Percentiles rank a stretch among this genome's conserved stretches.
Conservation (phyloP, 768 basidiomycete genomes). For the Leccinum longicurvipes region DNA sequence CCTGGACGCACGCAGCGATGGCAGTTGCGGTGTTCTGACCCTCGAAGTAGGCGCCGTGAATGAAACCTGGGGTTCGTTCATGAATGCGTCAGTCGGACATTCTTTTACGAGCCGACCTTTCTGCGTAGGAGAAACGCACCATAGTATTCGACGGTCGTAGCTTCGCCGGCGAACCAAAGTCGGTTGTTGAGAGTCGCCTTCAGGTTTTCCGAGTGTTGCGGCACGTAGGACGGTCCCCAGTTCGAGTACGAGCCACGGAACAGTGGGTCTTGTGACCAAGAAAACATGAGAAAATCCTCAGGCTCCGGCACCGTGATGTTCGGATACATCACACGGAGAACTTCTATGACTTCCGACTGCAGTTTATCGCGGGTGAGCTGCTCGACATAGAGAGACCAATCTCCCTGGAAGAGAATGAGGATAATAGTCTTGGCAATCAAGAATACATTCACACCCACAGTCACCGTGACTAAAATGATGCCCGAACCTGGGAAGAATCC, state of each 20-base stretch:
- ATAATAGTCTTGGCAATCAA: neutral
- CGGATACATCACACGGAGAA: conserved; percentile 61
- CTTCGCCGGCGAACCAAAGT: conserved; percentile 66
- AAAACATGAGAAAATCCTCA: conserved; percentile 49
- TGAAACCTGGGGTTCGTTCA: conserved; percentile 49
- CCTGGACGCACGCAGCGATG: conserved; percentile 42
- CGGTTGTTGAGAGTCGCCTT: conserved; percentile 47
- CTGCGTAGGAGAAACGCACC: conserved; percentile 38
- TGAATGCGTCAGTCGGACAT: neutral
- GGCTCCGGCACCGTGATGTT: conserved; percentile 52
- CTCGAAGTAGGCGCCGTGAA: conserved; percentile 59
- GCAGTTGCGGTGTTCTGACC: conserved; percentile 41
- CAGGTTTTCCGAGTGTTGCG: conserved; percentile 51
- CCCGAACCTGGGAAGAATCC: conserved; percentile 61
- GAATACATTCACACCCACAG: conserved; percentile 11
- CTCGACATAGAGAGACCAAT: conserved; percentile 59
- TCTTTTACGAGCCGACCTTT: neutral
- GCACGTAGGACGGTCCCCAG: conserved; percentile 62
- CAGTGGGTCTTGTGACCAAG: conserved; percentile 53
- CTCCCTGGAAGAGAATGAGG: conserved; percentile 40
- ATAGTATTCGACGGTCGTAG: conserved; percentile 53
- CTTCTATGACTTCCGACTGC: conserved; percentile 50
- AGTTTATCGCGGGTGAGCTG: conserved; percentile 45
- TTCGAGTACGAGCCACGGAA: conserved; percentile 54
- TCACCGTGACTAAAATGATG: conserved; percentile 34